Conservation (phyloP, 176 grass and related monocot genomes). For the Avena sativa region DNA sequence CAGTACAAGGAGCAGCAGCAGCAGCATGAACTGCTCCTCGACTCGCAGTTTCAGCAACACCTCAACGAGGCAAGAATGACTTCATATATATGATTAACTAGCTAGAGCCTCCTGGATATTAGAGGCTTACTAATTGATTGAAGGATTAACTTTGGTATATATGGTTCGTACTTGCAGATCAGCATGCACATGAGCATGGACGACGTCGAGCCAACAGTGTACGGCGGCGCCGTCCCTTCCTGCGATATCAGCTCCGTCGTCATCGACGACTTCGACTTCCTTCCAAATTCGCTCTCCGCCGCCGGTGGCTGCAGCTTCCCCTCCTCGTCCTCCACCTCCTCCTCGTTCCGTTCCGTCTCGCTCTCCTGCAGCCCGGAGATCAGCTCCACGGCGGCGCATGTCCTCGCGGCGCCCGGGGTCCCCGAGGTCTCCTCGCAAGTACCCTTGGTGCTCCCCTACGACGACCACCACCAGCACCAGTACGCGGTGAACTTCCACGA, state of each 20-base stretch:
- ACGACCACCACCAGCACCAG: neutral
- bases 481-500: neutral
- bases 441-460: neutral
- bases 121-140: too few species aligned
- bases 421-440: constrained; percentile 25
- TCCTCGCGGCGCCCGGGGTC: constrained; percentile 3
- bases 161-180: constrained; percentile 40
- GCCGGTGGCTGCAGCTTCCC: neutral
- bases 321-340: constrained; percentile 5
- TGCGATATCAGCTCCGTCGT: neutral
- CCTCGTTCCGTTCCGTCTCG: constrained; percentile 48
- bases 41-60: constrained; percentile 44
- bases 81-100: neutral
- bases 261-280: constrained; percentile 26
- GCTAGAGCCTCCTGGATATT: neutral
- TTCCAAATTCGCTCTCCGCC: neutral
- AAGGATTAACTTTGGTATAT: neutral
- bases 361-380: constrained; percentile 46
- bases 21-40: constrained; percentile 4
- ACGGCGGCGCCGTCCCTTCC: neutral
- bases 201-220: neutral
- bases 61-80: constrained; percentile 50
- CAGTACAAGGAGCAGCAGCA: constrained; percentile 19
- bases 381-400: neutral
- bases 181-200: constrained; percentile 56